Conservation (phyloP, 192 early-diverging fungal genomes). For the Backusella morwellensis region DNA sequence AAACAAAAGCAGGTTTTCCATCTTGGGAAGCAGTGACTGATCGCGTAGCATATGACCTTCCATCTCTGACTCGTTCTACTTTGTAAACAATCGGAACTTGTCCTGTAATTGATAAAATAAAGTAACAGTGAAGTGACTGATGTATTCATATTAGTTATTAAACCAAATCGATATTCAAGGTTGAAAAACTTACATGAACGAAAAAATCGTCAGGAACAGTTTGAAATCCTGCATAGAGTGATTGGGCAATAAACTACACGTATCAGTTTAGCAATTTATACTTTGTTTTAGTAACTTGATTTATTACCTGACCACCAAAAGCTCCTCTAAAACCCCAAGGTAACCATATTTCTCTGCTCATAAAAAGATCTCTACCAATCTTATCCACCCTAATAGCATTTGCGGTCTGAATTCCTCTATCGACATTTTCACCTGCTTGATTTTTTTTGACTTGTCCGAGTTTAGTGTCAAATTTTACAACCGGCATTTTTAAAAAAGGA, state of each 20-base stretch:
- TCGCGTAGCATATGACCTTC: not conserved
- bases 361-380: not conserved
- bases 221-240: not conserved
- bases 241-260: not conserved
- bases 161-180: not conserved
- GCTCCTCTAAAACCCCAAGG: not conserved
- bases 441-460: not conserved
- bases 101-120: not conserved
- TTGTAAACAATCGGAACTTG: not conserved
- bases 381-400: not conserved
- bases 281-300: not conserved
- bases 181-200: not conserved
- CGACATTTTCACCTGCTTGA: not conserved
- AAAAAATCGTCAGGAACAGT: not conserved
- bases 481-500: not conserved
- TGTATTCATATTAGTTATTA: not conserved
- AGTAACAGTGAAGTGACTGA: not conserved
- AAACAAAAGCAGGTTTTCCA: not conserved
- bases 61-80: not conserved
- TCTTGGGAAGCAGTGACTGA: not conserved
- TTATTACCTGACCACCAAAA: not conserved
- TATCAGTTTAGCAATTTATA: not conserved
- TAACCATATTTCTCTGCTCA: not conserved
- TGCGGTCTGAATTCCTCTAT: not conserved
- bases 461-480: not conserved